Percentiles rank a stretch among this genome's conserved stretches.
Conservation (phyloP, 306 rosid genomes). For the Cyamopsis tetragonoloba region DNA sequence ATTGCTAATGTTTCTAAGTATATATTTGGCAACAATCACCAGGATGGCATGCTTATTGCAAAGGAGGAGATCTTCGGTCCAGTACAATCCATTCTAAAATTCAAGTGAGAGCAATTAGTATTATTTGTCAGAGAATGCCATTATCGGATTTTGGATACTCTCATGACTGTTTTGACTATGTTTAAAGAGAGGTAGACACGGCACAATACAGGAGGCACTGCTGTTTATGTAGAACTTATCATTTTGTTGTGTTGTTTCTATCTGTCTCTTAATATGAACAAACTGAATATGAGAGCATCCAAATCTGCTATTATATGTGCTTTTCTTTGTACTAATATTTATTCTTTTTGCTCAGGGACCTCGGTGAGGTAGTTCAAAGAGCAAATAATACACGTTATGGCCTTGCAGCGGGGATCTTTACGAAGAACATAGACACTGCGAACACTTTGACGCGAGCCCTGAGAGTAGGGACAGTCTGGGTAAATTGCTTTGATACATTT, state of each 20-base stretch:
- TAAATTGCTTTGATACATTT: slow-evolving; percentile 72
- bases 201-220: too few relatives aligned
- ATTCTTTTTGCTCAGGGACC: slow-evolving; percentile 48
- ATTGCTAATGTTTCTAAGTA: background rate
- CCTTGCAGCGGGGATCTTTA: slow-evolving; percentile 88
- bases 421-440: slow-evolving; percentile 68
- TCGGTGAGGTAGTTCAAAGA: slow-evolving; percentile 67
- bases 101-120: slow-evolving; percentile 49
- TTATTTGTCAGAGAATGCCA: background rate
- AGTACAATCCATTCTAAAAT: slow-evolving; percentile 81
- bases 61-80: slow-evolving; percentile 93
- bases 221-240: too few relatives aligned
- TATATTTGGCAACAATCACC: slow-evolving; percentile 15
- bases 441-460: slow-evolving; percentile 66
- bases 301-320: background rate
- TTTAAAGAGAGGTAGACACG: too few relatives aligned
- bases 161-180: too few relatives aligned
- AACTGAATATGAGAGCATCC: too few relatives aligned
- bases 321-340: background rate
- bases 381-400: slow-evolving; percentile 68
- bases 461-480: slow-evolving; percentile 75
- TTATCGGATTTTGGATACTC: too few relatives aligned
- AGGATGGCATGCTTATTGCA: slow-evolving; percentile 88
- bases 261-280: too few relatives aligned
- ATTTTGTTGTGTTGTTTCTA: too few relatives aligned